A percentile compares a stretch with the other conserved stretches of the same genome.
Evolutionary conservation across 345 rosid species (phyloP).

Genomic region (Ceriops zippeliana): DNA sequence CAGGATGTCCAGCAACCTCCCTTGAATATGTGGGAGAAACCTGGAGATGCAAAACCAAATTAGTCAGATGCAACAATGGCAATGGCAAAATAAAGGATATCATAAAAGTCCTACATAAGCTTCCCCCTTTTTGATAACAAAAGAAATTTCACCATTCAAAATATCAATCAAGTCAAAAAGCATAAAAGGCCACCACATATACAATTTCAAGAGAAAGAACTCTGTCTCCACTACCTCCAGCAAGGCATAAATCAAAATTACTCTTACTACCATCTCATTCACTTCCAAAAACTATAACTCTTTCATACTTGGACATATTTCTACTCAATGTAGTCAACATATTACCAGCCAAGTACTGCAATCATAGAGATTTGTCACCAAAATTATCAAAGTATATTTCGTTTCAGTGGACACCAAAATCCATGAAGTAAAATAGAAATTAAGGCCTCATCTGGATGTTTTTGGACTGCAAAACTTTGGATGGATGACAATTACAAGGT

Average conservation of each 20-base stretch:
- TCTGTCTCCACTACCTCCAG: no score
- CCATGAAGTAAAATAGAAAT: not conserved
- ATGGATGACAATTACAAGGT: no score
- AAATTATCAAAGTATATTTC: not conserved
- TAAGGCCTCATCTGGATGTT: not conserved
- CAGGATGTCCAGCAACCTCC: constrained; percentile 79
- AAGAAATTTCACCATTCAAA: not conserved
- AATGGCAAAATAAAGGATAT: not conserved
- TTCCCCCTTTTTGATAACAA: not conserved
- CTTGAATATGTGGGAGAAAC: constrained; percentile 75
- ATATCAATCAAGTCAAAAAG: not conserved
- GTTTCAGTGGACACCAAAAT: not conserved
- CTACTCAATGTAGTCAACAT: not conserved
- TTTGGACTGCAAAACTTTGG: no score
- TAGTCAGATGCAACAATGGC: not conserved
- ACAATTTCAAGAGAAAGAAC: not conserved
- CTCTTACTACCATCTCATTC: no score
- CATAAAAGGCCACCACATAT: not conserved
- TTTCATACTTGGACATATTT: not conserved
- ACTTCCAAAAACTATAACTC: no score
- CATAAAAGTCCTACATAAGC: not conserved
- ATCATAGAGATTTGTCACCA: not conserved
- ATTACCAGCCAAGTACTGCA: not conserved
- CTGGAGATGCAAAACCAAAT: constrained; percentile 35
- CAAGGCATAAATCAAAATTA: no score